Percentiles rank a stretch among this genome's conserved stretches.
Conservation (phyloP, 108 stramenopile genomes). For the Fistulifera pelliculosa region DNA sequence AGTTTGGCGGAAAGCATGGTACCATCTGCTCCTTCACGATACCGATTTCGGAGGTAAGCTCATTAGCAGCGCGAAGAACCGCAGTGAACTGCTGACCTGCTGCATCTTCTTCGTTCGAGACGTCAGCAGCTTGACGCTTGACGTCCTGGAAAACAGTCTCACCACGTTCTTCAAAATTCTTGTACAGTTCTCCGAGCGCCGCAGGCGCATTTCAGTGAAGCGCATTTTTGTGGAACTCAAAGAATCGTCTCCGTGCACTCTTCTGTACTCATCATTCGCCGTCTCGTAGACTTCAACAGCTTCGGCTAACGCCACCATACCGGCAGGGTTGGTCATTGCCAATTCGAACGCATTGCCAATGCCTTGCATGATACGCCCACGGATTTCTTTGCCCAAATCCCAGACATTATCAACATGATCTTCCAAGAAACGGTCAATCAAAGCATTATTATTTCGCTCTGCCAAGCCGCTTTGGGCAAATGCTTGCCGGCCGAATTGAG, state of each 20-base stretch:
- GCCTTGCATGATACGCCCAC: slow-evolving; percentile 66
- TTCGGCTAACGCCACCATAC: slow-evolving; percentile 85
- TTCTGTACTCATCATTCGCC: slow-evolving; percentile 59
- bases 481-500: slow-evolving; percentile 7
- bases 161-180: slow-evolving; percentile 74
- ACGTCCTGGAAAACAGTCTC: slow-evolving; percentile 60
- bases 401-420: slow-evolving; percentile 87
- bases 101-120: slow-evolving; percentile 51
- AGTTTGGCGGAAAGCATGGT: slow-evolving; percentile 80
- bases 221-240: slow-evolving; percentile 33
- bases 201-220: slow-evolving; percentile 84
- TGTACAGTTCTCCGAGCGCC: slow-evolving; percentile 73
- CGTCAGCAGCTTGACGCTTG: slow-evolving; percentile 32
- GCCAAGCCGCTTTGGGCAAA: slow-evolving; percentile 4
- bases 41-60: slow-evolving; percentile 72
- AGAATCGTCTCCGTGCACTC: slow-evolving; percentile 47
- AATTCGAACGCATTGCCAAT: slow-evolving; percentile 80
- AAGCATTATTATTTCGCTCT: slow-evolving; percentile 41
- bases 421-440: slow-evolving; percentile 70
- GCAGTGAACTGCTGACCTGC: slow-evolving; percentile 56
- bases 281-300: slow-evolving; percentile 82
- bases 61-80: slow-evolving; percentile 71
- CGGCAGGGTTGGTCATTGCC: slow-evolving; percentile 74
- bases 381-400: slow-evolving; percentile 87
- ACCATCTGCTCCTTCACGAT: slow-evolving; percentile 80